phyloP scores from a whole-genome alignment of 163 green algal species.

The Scenedesmus sp. region DNA sequence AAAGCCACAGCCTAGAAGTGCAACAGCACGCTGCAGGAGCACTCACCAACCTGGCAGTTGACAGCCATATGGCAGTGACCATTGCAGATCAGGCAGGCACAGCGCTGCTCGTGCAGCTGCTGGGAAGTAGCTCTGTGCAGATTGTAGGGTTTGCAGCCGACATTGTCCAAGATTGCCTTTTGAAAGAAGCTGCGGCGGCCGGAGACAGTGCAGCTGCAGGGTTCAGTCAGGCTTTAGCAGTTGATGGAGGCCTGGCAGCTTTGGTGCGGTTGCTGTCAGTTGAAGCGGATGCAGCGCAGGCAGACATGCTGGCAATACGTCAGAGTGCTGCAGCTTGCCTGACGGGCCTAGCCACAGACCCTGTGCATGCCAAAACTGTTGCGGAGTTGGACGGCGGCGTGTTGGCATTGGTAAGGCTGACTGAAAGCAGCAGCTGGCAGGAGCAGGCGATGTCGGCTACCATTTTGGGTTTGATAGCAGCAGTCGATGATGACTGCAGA shows the following conservation, averaged over 20 bases:
- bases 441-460: background rate
- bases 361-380: background rate
- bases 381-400: background rate
- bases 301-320: background rate
- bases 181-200: background rate
- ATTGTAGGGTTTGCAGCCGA: background rate
- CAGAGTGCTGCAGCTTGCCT: background rate
- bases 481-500: background rate
- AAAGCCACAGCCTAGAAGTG: background rate
- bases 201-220: background rate
- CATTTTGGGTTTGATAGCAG: background rate
- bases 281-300: background rate
- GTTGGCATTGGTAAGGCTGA: background rate
- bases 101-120: background rate
- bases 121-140: background rate
- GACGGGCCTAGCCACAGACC: background rate
- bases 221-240: background rate
- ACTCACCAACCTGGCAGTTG: background rate
- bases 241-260: background rate
- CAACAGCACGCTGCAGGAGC: conserved; percentile 2
- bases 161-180: background rate
- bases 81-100: background rate
- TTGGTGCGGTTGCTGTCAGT: background rate
- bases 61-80: background rate
- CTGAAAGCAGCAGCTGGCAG: background rate